Percentiles rank a stretch among this genome's conserved stretches.
Conservation (phyloP, 2,329 filamentous ascomycete species). For the Pseudogymnoascus sp. region DNA sequence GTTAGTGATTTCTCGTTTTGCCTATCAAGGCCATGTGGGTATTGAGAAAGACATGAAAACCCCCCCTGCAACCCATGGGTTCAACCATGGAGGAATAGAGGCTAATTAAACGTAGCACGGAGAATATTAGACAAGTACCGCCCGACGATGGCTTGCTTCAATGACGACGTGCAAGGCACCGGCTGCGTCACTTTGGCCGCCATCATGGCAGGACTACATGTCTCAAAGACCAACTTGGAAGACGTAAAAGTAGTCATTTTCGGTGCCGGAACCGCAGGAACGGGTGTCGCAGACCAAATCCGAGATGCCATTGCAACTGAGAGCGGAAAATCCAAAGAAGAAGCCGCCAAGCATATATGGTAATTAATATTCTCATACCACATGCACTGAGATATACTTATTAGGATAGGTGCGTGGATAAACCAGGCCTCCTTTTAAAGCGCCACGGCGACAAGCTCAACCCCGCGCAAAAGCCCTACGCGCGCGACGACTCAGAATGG, state of each 20-base stretch:
- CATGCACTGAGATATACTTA: background rate
- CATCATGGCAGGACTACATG: conserved; percentile 67
- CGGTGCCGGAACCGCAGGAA: conserved; percentile 74
- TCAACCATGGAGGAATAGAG: background rate
- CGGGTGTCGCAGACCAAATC: conserved; percentile 80
- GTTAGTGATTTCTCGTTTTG: conserved; percentile 28
- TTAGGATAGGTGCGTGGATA: conserved; percentile 64
- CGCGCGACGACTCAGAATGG: conserved; percentile 59
- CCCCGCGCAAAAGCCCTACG: conserved; percentile 59
- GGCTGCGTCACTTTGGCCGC: conserved; percentile 81
- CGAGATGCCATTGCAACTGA: conserved; percentile 70
- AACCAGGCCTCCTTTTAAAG: conserved; percentile 65
- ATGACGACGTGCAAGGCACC: conserved; percentile 85
- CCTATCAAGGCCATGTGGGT: background rate
- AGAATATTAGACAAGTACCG: conserved; percentile 71
- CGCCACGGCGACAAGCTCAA: conserved; percentile 55
- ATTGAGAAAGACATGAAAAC: background rate
- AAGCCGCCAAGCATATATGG: conserved; percentile 76
- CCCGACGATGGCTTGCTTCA: conserved; percentile 72
- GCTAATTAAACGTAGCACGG: conserved; percentile 34
- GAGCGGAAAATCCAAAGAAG: conserved; percentile 57
- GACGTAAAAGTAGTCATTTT: conserved; percentile 71
- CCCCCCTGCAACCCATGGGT: background rate
- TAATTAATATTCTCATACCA: conserved; percentile 28
- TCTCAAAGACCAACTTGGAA: conserved; percentile 56